Base-by-base conservation (phyloP, 345 rosid species). In the Ceriops tagal region DNA sequence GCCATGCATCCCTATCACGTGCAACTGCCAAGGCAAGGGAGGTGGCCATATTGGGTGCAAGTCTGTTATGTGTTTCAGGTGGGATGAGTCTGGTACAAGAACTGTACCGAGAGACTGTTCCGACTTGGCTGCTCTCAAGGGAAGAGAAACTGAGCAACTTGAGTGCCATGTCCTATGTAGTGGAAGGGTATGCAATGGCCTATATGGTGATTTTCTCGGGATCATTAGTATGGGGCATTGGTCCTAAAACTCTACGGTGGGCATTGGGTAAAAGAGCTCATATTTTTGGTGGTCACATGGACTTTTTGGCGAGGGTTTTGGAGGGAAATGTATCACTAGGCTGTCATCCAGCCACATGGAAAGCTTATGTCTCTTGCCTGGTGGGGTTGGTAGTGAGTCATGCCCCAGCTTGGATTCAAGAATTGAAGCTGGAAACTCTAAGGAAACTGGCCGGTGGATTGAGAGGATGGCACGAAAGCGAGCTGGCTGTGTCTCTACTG, bases 101-200 rank as follows among this genome's bases (percentile, higher is more conserved):
- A 69, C 75, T 88, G 31, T 83, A 72, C 79, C 70, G 59, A n/a
- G 81, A 79, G 71, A 79, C 87, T 3, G 63, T 88, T 21, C 88
- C 90, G 3, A 84, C 90, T 27, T 84, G 90, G 90, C 70, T 88
- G 67, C 81, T 88, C 64, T 61, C 83, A 1, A 75, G 72, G 59
- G 78, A 77, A 56, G 83, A 64, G 46, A 77, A 76, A 32, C 60
- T 39, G 0, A 67, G 81, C 13, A 60, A 84, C 71, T 62, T 58
- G 58, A 81, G 79, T 62, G 57, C 66, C 21, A 77, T 78, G n/a
- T 75, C 78, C 8, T 67, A 65, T 16, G 62, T 82, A 61, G 39
- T 84, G 61, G 82, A 83, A 71, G 90, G 92, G 26, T 86, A 83
- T 70, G 84, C 87, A 68, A 64, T 88, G 84, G 90, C 92, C 21